Conservation (phyloP, 208 protist species). For the Angomonas ambiguus region DNA sequence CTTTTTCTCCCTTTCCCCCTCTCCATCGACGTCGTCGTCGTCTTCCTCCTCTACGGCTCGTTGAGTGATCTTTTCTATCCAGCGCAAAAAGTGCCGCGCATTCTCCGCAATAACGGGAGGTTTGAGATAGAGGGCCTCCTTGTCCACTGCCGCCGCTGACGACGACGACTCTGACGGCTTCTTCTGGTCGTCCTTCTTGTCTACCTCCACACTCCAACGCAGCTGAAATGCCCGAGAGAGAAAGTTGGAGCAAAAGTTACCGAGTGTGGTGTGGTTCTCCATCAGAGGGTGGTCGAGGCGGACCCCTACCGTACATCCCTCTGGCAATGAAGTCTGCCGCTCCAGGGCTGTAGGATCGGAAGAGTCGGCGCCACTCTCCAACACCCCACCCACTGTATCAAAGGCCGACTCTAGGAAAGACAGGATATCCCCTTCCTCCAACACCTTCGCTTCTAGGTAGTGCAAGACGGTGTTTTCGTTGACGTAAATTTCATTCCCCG, state of each 20-base stretch:
- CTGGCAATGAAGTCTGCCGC: too few relatives aligned
- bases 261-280: too few relatives aligned
- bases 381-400: slow-evolving; percentile 52
- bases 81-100: background rate
- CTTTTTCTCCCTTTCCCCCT: too few relatives aligned
- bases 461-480: slow-evolving; percentile 27
- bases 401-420: slow-evolving; percentile 78
- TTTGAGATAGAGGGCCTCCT: background rate
- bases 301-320: too few relatives aligned
- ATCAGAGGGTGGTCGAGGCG: too few relatives aligned
- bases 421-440: slow-evolving; percentile 64
- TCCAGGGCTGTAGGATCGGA: background rate
- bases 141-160: too few relatives aligned
- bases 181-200: background rate
- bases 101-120: background rate
- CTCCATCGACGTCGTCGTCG: too few relatives aligned
- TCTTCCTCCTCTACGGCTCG: background rate
- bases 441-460: slow-evolving; percentile 25
- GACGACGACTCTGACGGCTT: background rate
- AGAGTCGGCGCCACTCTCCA: slow-evolving; percentile 17
- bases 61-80: background rate
- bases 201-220: background rate
- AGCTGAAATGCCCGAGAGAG: background rate
- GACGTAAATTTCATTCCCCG: slow-evolving; percentile 56
- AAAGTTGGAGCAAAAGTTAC: too few relatives aligned